phyloP scores from a whole-genome alignment of 2,329 filamentous ascomycete genomes.

The Zymoseptoria brevis region DNA sequence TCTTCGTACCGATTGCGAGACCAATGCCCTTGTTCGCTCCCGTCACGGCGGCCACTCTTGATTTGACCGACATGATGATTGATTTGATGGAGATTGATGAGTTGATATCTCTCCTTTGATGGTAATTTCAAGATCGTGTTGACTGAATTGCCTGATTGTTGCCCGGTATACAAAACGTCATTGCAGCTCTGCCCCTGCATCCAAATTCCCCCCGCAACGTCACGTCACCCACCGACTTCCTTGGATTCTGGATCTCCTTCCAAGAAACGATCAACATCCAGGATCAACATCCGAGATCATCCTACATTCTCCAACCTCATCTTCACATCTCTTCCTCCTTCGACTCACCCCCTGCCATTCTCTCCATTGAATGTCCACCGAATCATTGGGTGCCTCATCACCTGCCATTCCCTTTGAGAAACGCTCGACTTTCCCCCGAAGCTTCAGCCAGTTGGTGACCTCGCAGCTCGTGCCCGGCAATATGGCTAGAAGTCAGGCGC shows the following conservation, averaged over 20 bases:
- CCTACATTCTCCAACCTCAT: not conserved
- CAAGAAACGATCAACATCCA: not conserved
- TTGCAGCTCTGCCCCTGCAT: not conserved
- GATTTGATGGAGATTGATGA: not conserved
- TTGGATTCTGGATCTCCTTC: not conserved
- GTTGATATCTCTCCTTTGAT: not conserved
- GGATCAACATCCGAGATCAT: not conserved
- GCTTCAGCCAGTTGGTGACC: constrained; percentile 25
- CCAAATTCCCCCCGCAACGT: not conserved
- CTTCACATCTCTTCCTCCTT: not conserved
- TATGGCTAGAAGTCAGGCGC: constrained; percentile 28
- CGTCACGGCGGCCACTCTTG: constrained; percentile 44
- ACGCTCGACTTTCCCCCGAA: constrained; percentile 17
- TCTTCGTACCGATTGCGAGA: constrained; percentile 37
- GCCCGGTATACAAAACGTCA: not conserved
- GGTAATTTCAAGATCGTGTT: not conserved
- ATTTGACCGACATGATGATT: constrained; percentile 19
- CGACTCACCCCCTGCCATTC: not conserved
- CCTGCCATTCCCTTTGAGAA: constrained; percentile 12
- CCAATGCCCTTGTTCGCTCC: constrained; percentile 49
- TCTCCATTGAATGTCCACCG: constrained; percentile 2
- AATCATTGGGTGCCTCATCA: not conserved
- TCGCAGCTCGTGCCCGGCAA: constrained; percentile 24
- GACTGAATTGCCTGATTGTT: not conserved
- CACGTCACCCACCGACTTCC: not conserved